Evolutionary conservation across 2,329 filamentous ascomycete species (phyloP), one percentile per base, ranked within the genome.

Genomic region (Fusarium sp.): DNA sequence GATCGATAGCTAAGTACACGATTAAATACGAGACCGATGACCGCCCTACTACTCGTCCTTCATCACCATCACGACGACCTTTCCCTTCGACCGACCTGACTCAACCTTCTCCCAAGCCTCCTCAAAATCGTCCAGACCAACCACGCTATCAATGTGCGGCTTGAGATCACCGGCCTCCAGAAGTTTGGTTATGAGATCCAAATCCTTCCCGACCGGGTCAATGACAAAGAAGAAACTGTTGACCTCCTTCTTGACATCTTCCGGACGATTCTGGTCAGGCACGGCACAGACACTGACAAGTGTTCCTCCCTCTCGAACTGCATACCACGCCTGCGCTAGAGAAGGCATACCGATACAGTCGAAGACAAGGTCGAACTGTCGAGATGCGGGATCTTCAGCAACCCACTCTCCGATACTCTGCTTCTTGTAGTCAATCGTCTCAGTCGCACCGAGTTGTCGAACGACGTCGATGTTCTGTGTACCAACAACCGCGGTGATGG

Each of bases 101-200:
- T 75, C 72, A 13, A 73, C 73, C 32, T 69, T 75, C 1, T 75
- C 66, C 72, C 72, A 75, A 5, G 72, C 69, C n/a, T 60, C 59
- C 2, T 52, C 47, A 54, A 68, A 75, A 0, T 66, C 58, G 2
- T 58, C 47, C 37, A 75, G 35, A 1, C 10, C n/a, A 44, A 75
- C 60, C 1, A 75, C 69, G 2, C 66, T 75, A 21, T 75, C 73
- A 16, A 75, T 54, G 0, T 66, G 72, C 4, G 72, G 72, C 58
- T 71, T 68, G 7, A 74, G 7, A 11, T 74, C 42, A 1, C 69
- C 66, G 4, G 63, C 60, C 44, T 73, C 73, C 11, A 75, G 6
- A 15, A 75, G 54, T 6, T 46, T 37, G 0, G 72, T 71, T 9
- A 75, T 71, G 13, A 60, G 5, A 42, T 62, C 32, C 5, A 75